Percentiles rank a stretch among this genome's conserved stretches.
These are phyloP conservation scores for Arthrobotrys megalospora DNA, from an alignment of 2,329 filamentous ascomycete genomes.

Conservation along the genomic window DNA sequence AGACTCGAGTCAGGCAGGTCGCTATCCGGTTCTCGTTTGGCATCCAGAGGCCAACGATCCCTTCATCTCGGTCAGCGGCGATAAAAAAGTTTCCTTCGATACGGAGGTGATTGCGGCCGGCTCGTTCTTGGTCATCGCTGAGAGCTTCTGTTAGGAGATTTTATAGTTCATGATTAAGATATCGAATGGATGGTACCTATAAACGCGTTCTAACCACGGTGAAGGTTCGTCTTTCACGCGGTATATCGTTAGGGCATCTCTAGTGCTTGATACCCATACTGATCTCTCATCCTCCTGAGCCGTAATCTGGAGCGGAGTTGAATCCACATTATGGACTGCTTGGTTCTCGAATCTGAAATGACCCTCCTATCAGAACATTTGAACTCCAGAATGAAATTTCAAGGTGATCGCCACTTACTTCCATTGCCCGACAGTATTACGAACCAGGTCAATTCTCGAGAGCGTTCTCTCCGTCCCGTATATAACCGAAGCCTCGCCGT, in stretches of 20 bases:
- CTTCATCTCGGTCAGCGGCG: slow-evolving; percentile 64
- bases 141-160: not conserved
- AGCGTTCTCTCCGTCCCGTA: slow-evolving; percentile 41
- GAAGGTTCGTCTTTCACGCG: slow-evolving; percentile 31
- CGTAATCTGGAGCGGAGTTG: slow-evolving; percentile 49
- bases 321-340: slow-evolving; percentile 8
- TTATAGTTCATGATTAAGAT: not conserved
- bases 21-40: slow-evolving; percentile 61
- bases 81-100: slow-evolving; percentile 57
- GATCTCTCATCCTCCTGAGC: slow-evolving; percentile 16
- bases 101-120: slow-evolving; percentile 39
- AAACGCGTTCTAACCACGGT: slow-evolving; percentile 23
- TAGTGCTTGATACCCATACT: slow-evolving; percentile 49
- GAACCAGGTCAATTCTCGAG: slow-evolving; percentile 42
- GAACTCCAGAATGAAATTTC: not conserved
- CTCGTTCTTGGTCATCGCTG: slow-evolving; percentile 52
- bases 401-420: slow-evolving; percentile 33
- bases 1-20: slow-evolving; percentile 67
- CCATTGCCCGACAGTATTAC: slow-evolving; percentile 38
- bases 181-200: slow-evolving; percentile 4
- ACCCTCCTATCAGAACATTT: not conserved
- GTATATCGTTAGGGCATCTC: slow-evolving; percentile 37
- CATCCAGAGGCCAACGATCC: slow-evolving; percentile 64
- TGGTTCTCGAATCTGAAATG: slow-evolving; percentile 41
- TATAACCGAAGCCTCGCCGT: slow-evolving; percentile 59